A percentile compares a stretch with the other conserved stretches of the same genome.
Conservation (phyloP, 208 protist genomes). For the Kentomonas sorsogonicus region DNA sequence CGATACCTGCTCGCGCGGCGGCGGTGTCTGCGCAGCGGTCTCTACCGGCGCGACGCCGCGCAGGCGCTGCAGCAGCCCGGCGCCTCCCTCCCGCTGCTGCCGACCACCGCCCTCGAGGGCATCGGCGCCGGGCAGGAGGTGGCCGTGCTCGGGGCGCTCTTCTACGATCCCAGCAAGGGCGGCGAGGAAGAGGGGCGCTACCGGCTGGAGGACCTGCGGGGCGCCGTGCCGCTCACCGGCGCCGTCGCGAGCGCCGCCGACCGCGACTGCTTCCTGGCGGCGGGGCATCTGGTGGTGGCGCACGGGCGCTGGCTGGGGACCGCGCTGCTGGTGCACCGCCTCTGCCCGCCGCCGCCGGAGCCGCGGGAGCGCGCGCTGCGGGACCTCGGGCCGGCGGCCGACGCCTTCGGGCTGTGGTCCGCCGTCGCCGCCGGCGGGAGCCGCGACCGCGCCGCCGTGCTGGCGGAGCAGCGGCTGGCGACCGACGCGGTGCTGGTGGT, state of each 20-base stretch:
- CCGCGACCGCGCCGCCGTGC: constrained; percentile 37
- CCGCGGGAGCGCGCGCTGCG: constrained; percentile 49
- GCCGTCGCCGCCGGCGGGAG: constrained; percentile 27
- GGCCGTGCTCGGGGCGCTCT: constrained; percentile 68
- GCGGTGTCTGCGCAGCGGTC: constrained; percentile 70
- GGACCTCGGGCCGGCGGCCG: constrained; percentile 40
- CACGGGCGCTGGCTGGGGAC: constrained; percentile 52
- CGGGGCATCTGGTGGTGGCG: constrained; percentile 67
- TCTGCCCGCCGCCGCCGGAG: constrained; percentile 77
- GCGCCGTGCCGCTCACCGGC: constrained; percentile 17
- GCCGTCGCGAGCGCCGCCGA: neutral
- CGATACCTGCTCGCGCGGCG: constrained; percentile 73
- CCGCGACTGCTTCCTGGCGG: constrained; percentile 36
- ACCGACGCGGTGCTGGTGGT: constrained; percentile 70
- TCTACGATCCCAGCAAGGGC: too few species aligned
- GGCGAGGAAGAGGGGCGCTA: too few species aligned
- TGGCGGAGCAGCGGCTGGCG: constrained; percentile 58
- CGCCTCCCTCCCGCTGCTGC: constrained; percentile 52
- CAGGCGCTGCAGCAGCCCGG: constrained; percentile 10
- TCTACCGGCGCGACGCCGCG: constrained; percentile 55
- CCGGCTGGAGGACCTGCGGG: constrained; percentile 74
- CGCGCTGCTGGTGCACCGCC: constrained; percentile 27
- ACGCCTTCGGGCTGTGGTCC: constrained; percentile 74
- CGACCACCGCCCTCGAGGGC: constrained; percentile 74
- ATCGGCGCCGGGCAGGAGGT: constrained; percentile 42